A percentile compares a stretch with the other conserved stretches of the same genome.
Evolutionary conservation across 2,329 filamentous ascomycete genomes (phyloP).

Genomic region (Colletotrichum sp.): DNA sequence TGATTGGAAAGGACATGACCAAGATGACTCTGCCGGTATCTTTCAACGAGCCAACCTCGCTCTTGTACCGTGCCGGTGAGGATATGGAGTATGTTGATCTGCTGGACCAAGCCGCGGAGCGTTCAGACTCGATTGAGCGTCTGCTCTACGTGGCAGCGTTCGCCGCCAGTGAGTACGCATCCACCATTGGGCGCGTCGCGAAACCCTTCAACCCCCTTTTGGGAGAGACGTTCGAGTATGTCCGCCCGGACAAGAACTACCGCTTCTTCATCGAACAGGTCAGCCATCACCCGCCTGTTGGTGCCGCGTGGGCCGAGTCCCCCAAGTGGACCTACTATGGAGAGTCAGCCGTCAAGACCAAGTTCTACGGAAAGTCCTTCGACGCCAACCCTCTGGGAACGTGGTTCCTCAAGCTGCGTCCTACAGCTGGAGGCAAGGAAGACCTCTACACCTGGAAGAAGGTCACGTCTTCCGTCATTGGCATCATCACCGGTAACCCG

Average conservation of each 20-base stretch:
- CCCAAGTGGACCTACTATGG: constrained; percentile 97
- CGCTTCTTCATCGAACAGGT: constrained; percentile 99
- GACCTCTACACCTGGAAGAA: constrained; percentile 99
- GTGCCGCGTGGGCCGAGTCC: constrained; percentile 90
- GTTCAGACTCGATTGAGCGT: constrained; percentile 85
- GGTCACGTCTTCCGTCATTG: constrained; percentile 95
- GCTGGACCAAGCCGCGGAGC: constrained; percentile 85
- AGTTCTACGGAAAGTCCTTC: constrained; percentile 97
- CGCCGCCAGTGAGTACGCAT: constrained; percentile 95
- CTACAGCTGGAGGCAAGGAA: constrained; percentile 73
- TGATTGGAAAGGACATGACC: constrained; percentile 99
- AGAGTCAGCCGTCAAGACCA: constrained; percentile 92
- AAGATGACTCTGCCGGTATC: constrained; percentile 99
- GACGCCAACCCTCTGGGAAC: constrained; percentile 96
- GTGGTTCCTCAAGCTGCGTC: constrained; percentile 90
- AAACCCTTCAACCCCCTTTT: constrained; percentile 98
- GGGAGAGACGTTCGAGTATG: constrained; percentile 97
- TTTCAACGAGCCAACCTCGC: constrained; percentile 96
- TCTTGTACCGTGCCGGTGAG: constrained; percentile 92
- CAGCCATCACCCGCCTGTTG: constrained; percentile 94
- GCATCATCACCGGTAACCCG: constrained; percentile 96
- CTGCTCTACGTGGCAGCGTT: constrained; percentile 95
- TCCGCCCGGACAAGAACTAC: constrained; percentile 93
- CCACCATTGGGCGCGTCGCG: constrained; percentile 93
- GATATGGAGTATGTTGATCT: constrained; percentile 98